Conservation (phyloP, 2,329 filamentous ascomycete species). For the Emergomyces orientalis region DNA sequence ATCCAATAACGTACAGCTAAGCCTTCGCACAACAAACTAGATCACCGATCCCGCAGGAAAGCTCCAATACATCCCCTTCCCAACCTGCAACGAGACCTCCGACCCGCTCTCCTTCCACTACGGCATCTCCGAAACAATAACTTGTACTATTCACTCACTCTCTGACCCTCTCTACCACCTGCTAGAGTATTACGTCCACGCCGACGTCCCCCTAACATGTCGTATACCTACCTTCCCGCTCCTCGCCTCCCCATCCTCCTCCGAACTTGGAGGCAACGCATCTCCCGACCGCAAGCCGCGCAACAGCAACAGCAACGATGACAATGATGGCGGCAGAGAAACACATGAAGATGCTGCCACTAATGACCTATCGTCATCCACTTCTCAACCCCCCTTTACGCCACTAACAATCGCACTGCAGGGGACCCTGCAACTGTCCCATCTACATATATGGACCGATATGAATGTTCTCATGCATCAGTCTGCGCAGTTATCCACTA, state of each 20-base stretch:
- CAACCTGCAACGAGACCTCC: constrained; percentile 77
- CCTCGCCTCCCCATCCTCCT: constrained; percentile 16
- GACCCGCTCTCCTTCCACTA: constrained; percentile 77
- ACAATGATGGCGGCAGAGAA: constrained; percentile 35
- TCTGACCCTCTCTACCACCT: constrained; percentile 48
- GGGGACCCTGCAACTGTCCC: constrained; percentile 77
- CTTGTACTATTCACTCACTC: constrained; percentile 43
- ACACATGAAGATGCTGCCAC: neutral
- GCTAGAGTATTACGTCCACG: constrained; percentile 87
- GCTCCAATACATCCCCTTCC: constrained; percentile 87
- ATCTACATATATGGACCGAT: constrained; percentile 81
- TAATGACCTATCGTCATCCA: neutral
- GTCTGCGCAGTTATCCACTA: constrained; percentile 22
- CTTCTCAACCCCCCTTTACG: constrained; percentile 46
- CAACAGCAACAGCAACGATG: constrained; percentile 24
- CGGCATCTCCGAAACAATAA: constrained; percentile 58
- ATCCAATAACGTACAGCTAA: constrained; percentile 10
- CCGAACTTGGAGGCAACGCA: neutral
- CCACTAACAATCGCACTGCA: constrained; percentile 82
- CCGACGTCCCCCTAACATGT: constrained; percentile 85
- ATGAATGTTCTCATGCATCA: constrained; percentile 79
- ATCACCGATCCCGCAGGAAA: constrained; percentile 58
- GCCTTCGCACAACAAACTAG: constrained; percentile 5
- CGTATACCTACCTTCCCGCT: constrained; percentile 73
- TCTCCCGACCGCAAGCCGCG: constrained; percentile 16